These are phyloP conservation scores for Epichloe scottii DNA, from an alignment of 2,329 filamentous ascomycete species.

Conservation along the genomic window DNA sequence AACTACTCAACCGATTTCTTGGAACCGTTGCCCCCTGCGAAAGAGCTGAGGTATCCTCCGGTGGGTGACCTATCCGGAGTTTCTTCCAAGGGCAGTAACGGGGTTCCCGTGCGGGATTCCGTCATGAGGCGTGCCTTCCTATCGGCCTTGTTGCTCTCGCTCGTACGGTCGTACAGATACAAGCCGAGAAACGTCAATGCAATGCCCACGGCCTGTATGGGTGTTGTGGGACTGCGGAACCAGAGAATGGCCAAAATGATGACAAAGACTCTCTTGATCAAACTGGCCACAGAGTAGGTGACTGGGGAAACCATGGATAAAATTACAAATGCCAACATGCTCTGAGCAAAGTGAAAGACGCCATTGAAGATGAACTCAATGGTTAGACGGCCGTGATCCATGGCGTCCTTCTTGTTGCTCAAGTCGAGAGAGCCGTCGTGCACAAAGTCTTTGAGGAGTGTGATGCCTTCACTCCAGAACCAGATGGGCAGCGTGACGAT, in stretches of 20 bases:
- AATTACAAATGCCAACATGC: conserved; percentile 86
- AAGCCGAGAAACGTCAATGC: conserved; percentile 79
- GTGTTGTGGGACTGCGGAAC: conserved; percentile 85
- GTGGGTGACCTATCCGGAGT: conserved; percentile 13
- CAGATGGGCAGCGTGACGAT: conserved; percentile 80
- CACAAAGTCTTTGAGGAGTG: conserved; percentile 64
- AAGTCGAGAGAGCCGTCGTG: conserved; percentile 65
- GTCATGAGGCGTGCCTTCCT: conserved; percentile 59
- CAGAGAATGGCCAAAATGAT: conserved; percentile 90
- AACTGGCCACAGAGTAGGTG: conserved; percentile 88
- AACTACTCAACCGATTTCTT: conserved; percentile 44
- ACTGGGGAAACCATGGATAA: conserved; percentile 91
- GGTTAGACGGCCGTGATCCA: conserved; percentile 59
- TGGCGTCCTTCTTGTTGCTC: conserved; percentile 47
- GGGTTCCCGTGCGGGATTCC: conserved; percentile 18
- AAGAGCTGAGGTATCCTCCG: conserved; percentile 31
- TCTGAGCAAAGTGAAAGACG: conserved; percentile 90
- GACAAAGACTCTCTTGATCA: conserved; percentile 96
- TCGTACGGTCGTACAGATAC: conserved; percentile 91
- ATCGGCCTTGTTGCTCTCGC: conserved; percentile 77
- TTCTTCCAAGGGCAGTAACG: conserved; percentile 55
- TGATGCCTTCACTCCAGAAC: conserved; percentile 81
- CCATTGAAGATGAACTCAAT: conserved; percentile 97
- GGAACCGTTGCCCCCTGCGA: conserved; percentile 28
- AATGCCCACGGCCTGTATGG: conserved; percentile 74